phyloP scores from a whole-genome alignment of 441 rosid genomes.

The Corymbia calophylla region DNA sequence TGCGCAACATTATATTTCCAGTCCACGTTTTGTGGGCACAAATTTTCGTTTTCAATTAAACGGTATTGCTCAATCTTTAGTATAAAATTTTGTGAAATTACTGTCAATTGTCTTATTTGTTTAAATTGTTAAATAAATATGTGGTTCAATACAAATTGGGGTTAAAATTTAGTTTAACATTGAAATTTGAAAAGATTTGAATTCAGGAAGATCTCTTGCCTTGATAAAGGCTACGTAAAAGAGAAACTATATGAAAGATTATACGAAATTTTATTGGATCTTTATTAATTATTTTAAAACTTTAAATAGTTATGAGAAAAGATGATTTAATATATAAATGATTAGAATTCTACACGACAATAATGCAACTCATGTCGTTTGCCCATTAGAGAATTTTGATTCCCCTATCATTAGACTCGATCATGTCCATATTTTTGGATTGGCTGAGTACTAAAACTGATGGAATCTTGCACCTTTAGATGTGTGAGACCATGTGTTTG shows the following conservation, averaged over 20 bases:
- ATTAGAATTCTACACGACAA: not conserved
- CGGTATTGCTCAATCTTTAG: not conserved
- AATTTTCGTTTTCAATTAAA: not conserved
- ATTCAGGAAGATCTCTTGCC: not conserved
- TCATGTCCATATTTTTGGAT: not conserved
- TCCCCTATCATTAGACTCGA: not conserved
- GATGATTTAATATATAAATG: not conserved
- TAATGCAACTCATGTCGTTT: accelerated
- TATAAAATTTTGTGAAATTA: too few relatives aligned
- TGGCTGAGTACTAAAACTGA: not conserved
- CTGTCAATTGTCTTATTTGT: too few relatives aligned
- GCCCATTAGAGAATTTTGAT: not conserved
- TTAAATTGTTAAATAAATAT: not conserved
- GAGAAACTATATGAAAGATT: not conserved
- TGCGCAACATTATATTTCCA: not conserved
- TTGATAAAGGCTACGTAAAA: not conserved
- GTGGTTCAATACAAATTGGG: not conserved
- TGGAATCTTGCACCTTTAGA: not conserved
- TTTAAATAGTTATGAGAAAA: not conserved
- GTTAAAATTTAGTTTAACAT: not conserved
- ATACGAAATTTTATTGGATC: not conserved
- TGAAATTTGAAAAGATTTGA: not conserved
- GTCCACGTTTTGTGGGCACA: not conserved
- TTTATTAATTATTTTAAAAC: not conserved
- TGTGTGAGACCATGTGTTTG: not conserved